These are phyloP conservation scores for Microstegium vimineum DNA, from an alignment of 176 grass and related monocot species.

Conservation along the genomic window DNA sequence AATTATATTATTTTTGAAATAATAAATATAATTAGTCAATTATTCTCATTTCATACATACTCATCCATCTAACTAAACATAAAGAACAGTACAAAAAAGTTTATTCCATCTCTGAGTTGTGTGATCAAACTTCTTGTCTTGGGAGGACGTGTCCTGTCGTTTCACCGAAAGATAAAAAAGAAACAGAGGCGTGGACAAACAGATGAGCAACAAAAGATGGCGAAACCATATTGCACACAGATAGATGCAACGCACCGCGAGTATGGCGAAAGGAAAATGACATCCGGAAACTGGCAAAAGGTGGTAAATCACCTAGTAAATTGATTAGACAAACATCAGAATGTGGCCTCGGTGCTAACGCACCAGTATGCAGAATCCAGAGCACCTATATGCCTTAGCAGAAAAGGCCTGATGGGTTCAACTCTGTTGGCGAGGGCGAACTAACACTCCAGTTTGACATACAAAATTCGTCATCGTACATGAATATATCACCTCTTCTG, in stretches of 20 bases:
- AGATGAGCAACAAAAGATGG: neutral
- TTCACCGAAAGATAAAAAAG: neutral
- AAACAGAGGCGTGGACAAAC: neutral
- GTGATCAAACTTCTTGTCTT: neutral
- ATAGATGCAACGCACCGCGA: neutral
- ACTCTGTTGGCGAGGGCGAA: neutral
- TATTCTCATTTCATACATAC: too few species aligned
- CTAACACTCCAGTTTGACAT: neutral
- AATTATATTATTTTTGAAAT: too few species aligned
- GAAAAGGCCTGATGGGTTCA: neutral
- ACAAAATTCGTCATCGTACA: slow-evolving; percentile 21
- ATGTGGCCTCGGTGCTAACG: neutral
- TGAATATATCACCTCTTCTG: neutral
- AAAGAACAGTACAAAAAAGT: too few species aligned
- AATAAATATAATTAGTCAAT: too few species aligned
- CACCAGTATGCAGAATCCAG: neutral
- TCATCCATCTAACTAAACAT: too few species aligned
- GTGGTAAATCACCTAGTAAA: neutral
- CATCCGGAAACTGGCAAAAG: neutral
- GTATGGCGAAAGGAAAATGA: neutral
- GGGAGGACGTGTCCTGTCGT: neutral
- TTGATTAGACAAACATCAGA: neutral
- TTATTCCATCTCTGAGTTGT: too few species aligned
- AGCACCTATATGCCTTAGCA: neutral
- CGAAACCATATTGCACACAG: too few species aligned